phyloP scores from a whole-genome alignment of 495 filamentous ascomycete genomes.

The Terfezia boudieri region DNA sequence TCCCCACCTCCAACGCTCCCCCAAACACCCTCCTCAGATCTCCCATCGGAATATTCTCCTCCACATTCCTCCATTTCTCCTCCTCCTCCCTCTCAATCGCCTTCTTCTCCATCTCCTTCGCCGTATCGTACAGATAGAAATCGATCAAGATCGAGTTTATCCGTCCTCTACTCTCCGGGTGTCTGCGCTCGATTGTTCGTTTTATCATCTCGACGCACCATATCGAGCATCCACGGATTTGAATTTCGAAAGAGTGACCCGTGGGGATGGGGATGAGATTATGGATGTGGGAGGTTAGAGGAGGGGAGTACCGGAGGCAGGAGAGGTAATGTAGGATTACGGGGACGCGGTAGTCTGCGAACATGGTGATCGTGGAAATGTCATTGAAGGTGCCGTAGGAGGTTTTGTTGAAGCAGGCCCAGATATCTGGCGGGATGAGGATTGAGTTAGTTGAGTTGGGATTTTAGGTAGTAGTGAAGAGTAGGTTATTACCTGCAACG shows the following conservation, averaged over 20 bases:
- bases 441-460: not conserved
- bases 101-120: constrained; percentile 53
- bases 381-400: constrained; percentile 67
- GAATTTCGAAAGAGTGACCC: constrained; percentile 64
- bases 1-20: too few relatives aligned
- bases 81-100: constrained; percentile 8
- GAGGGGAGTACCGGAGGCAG: constrained; percentile 62
- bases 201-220: constrained; percentile 84
- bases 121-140: constrained; percentile 86
- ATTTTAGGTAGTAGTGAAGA: not conserved
- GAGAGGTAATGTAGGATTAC: constrained; percentile 76
- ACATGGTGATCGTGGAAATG: constrained; percentile 92
- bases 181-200: constrained; percentile 49
- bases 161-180: constrained; percentile 35
- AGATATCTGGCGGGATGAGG: constrained; percentile 36
- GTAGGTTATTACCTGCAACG: constrained; percentile 31
- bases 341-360: constrained; percentile 91
- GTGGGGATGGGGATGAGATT: constrained; percentile 37
- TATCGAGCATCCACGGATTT: constrained; percentile 71
- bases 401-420: constrained; percentile 77
- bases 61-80: not conserved
- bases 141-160: constrained; percentile 52
- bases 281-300: constrained; percentile 46
- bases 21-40: constrained; percentile 4
- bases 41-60: not conserved